A percentile compares a stretch with the other conserved stretches of the same genome.
Evolutionary conservation across 225 moss, liverwort and hornwort species (phyloP).

Genomic region (Anthoceros angustus): DNA sequence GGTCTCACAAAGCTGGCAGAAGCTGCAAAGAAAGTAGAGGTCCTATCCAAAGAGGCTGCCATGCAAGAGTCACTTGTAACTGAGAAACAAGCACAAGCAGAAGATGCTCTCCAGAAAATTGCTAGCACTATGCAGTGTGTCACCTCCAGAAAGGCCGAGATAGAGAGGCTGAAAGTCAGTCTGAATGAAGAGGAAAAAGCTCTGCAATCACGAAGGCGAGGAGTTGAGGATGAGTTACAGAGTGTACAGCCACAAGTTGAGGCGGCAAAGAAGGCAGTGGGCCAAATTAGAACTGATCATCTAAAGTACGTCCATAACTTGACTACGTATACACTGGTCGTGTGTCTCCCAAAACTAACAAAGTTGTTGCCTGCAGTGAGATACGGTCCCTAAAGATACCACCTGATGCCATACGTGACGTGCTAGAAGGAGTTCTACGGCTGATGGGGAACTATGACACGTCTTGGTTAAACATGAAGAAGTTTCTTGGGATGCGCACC

Average conservation of each 20-base stretch:
- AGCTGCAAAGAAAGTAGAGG: conserved; percentile 13
- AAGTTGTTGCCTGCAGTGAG: conserved; percentile 8
- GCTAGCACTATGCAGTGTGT: conserved; percentile 14
- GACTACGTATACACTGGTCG: not conserved
- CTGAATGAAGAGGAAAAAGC: conserved; percentile 18
- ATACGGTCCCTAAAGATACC: conserved; percentile 25
- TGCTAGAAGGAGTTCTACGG: conserved; percentile 21
- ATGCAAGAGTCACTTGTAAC: conserved; percentile 16
- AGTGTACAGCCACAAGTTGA: conserved; percentile 28
- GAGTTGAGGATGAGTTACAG: conserved; percentile 19
- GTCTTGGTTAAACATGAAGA: conserved; percentile 26
- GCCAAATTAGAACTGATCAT: conserved; percentile 26
- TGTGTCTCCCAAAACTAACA: not conserved
- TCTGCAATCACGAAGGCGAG: conserved; percentile 16
- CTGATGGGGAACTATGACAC: conserved; percentile 25
- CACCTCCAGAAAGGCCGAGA: conserved; percentile 18
- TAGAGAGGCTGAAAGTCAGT: conserved; percentile 13
- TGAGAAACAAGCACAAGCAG: conserved; percentile 17
- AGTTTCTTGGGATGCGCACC: conserved; percentile 14
- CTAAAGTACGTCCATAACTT: conserved; percentile 12
- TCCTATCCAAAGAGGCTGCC: conserved; percentile 16
- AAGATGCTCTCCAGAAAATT: conserved; percentile 18
- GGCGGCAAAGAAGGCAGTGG: conserved; percentile 21
- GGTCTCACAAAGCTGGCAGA: conserved; percentile 16
- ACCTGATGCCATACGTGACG: conserved; percentile 22